Conservation (phyloP, 2,329 filamentous ascomycete genomes). For the Westerdykella sp. region DNA sequence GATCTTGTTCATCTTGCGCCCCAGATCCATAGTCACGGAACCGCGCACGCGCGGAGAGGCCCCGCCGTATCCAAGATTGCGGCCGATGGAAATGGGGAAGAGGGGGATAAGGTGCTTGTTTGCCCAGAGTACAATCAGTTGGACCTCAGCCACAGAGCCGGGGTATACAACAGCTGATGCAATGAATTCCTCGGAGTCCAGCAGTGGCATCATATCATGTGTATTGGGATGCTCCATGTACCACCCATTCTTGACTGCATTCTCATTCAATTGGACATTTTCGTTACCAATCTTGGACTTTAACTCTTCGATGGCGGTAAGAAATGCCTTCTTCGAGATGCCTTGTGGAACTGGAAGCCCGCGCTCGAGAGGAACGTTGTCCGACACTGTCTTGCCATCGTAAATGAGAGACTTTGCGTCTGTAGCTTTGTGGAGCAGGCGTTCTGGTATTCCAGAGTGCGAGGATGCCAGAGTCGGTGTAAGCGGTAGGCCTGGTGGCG, state of each 20-base stretch:
- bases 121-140: conserved; percentile 26
- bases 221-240: conserved; percentile 21
- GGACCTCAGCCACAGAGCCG: conserved; percentile 36
- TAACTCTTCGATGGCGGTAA: conserved; percentile 11
- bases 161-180: conserved; percentile 43
- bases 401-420: conserved; percentile 14
- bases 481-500: conserved; percentile 6
- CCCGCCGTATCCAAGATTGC: conserved; percentile 48
- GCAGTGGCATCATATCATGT: conserved; percentile 41
- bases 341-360: conserved; percentile 15
- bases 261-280: conserved; percentile 15
- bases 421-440: conserved; percentile 13
- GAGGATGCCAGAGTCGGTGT: conserved; percentile 10
- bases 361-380: conserved; percentile 7
- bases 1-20: conserved; percentile 39
- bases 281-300: conserved; percentile 4
- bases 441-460: conserved; percentile 13
- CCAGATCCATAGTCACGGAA: conserved; percentile 43
- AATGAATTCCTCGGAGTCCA: conserved; percentile 41
- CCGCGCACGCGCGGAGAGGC: conserved; percentile 43
- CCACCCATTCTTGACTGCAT: conserved; percentile 26
- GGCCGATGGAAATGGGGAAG: conserved; percentile 34
- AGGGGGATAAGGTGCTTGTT: conserved; percentile 31
- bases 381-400: conserved; percentile 9
- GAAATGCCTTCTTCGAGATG: conserved; percentile 12